These are phyloP conservation scores for Scedosporium dehoogii DNA, from an alignment of 2,329 filamentous ascomycete species.

Conservation along the genomic window DNA sequence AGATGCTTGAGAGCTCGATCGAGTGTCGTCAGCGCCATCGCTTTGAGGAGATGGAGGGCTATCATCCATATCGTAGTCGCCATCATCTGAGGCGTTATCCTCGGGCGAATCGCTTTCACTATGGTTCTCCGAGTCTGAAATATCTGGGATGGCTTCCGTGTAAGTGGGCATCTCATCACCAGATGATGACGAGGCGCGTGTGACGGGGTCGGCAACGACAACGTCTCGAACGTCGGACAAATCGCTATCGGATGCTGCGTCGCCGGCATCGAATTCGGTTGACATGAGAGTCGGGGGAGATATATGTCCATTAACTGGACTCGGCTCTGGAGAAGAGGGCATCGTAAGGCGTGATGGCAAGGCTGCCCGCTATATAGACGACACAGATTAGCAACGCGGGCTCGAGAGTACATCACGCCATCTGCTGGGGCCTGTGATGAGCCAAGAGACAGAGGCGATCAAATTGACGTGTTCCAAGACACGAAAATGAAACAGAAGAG, in stretches of 20 bases:
- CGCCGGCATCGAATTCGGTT: slow-evolving; percentile 9
- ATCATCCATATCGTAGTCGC: slow-evolving; percentile 67
- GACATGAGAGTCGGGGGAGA: slow-evolving; percentile 28
- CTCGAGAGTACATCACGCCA: background rate
- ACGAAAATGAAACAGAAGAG: slow-evolving; percentile 16
- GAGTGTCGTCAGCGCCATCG: slow-evolving; percentile 26
- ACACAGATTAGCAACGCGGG: slow-evolving; percentile 8
- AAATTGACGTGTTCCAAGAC: slow-evolving; percentile 5
- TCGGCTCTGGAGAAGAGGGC: slow-evolving; percentile 51
- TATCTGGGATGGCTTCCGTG: slow-evolving; percentile 20
- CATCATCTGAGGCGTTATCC: slow-evolving; percentile 54
- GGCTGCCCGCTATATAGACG: slow-evolving; percentile 36
- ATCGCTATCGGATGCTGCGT: slow-evolving; percentile 59
- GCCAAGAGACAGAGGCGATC: slow-evolving; percentile 5
- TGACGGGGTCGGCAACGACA: slow-evolving; percentile 27
- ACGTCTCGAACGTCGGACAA: slow-evolving; percentile 59
- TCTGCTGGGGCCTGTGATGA: slow-evolving; percentile 1
- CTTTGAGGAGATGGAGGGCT: slow-evolving; percentile 29
- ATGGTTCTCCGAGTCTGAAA: slow-evolving; percentile 28
- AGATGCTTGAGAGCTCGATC: slow-evolving; percentile 63
- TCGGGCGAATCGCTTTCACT: slow-evolving; percentile 34
- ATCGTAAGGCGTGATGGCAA: slow-evolving; percentile 44
- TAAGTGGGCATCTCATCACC: slow-evolving; percentile 31
- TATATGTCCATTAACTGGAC: slow-evolving; percentile 57
- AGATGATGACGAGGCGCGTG: slow-evolving; percentile 32